phyloP scores from a whole-genome alignment of 768 basidiomycete genomes.

The Hericium erinaceus region DNA sequence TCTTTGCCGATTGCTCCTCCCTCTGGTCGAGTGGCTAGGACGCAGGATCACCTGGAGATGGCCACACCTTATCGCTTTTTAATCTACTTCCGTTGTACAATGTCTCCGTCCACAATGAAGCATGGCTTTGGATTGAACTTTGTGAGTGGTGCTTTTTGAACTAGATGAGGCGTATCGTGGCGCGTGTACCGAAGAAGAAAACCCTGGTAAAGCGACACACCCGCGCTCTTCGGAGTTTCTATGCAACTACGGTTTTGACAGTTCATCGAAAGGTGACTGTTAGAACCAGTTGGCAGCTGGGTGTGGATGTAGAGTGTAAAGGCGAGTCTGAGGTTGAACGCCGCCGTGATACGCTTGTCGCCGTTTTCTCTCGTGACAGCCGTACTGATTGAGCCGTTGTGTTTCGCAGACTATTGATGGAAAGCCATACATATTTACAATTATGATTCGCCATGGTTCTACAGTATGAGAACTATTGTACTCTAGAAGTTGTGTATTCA shows the following conservation, averaged over 20 bases:
- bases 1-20: conserved; percentile 88
- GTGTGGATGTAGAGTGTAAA: conserved; percentile 69
- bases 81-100: conserved; percentile 9
- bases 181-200: conserved; percentile 53
- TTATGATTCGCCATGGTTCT: too few relatives aligned
- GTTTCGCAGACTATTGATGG: neutral
- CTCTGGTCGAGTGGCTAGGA: conserved; percentile 84
- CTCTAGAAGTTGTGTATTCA: too few relatives aligned
- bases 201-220: conserved; percentile 86
- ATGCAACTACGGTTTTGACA: conserved; percentile 10
- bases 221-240: conserved; percentile 35
- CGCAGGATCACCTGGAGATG: conserved; percentile 88
- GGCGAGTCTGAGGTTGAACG: conserved; percentile 72
- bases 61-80: conserved; percentile 36
- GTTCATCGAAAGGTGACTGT: conserved; percentile 7
- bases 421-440: too few relatives aligned
- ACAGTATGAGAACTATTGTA: too few relatives aligned
- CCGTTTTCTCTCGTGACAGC: neutral
- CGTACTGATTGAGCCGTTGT: neutral
- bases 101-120: conserved; percentile 22
- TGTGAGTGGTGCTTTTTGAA: conserved; percentile 1
- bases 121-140: conserved; percentile 7
- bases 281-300: conserved; percentile 31
- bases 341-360: conserved; percentile 1
- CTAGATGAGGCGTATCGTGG: conserved; percentile 3